Evolutionary conservation across 768 basidiomycete species (phyloP).

Genomic region (Leucosporidium yakuticum): DNA sequence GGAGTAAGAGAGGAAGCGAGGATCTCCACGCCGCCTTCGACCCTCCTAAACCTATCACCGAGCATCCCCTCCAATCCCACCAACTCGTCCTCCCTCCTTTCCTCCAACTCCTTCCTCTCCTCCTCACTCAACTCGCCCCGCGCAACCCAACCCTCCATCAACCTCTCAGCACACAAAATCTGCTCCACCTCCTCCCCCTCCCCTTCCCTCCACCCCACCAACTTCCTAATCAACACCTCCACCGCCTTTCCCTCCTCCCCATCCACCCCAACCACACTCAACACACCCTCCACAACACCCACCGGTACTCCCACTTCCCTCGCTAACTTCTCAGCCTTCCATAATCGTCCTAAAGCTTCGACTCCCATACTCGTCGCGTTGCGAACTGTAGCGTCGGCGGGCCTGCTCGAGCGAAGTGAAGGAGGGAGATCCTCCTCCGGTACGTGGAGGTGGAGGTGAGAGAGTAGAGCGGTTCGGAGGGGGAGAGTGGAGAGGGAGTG

Average conservation of each 20-base stretch:
- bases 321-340: slow-evolving; percentile 34
- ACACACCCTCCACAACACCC: slow-evolving; percentile 15
- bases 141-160: slow-evolving; percentile 3
- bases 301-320: slow-evolving; percentile 30
- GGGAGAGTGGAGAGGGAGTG: slow-evolving; percentile 51
- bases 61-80: slow-evolving; percentile 34
- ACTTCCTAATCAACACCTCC: background rate
- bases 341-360: slow-evolving; percentile 33
- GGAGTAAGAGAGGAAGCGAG: slow-evolving; percentile 25
- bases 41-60: slow-evolving; percentile 42
- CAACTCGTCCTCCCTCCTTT: slow-evolving; percentile 33
- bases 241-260: slow-evolving; percentile 9
- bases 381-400: slow-evolving; percentile 32
- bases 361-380: slow-evolving; percentile 26
- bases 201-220: background rate
- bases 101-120: slow-evolving; percentile 36
- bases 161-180: background rate
- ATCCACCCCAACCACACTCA: slow-evolving; percentile 5
- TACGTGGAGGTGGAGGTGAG: slow-evolving; percentile 72
- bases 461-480: slow-evolving; percentile 70
- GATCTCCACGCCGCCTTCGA: slow-evolving; percentile 38
- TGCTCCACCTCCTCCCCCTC: slow-evolving; percentile 7
- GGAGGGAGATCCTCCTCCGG: slow-evolving; percentile 81
- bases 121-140: slow-evolving; percentile 18
- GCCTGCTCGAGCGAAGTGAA: slow-evolving; percentile 36